A percentile compares a stretch with the other conserved stretches of the same genome.
phyloP scores from a whole-genome alignment of 139 green algal species.

The Spirogloea muscicola region DNA sequence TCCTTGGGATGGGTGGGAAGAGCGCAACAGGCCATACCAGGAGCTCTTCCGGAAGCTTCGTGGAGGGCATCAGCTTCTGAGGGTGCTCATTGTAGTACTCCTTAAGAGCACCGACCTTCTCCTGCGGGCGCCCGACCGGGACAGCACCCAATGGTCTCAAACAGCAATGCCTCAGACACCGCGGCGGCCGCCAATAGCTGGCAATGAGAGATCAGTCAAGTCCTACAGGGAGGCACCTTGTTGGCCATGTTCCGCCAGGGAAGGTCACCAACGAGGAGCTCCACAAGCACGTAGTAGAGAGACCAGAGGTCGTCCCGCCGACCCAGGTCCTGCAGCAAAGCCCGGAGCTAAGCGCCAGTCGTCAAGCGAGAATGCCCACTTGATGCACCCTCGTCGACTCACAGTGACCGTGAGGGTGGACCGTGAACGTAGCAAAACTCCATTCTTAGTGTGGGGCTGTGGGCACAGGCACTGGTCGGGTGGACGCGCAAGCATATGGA shows the following conservation, averaged over 20 bases:
- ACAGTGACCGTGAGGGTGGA: background rate
- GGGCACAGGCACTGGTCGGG: too few relatives aligned
- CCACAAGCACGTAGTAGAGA: constrained; percentile 81
- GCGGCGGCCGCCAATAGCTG: background rate
- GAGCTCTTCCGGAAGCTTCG: constrained; percentile 17
- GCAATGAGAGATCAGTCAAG: background rate
- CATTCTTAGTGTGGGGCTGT: background rate
- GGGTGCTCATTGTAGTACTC: constrained; percentile 24
- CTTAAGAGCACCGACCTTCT: constrained; percentile 34
- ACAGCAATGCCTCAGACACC: background rate
- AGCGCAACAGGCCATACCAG: background rate
- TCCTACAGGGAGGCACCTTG: constrained; percentile 20
- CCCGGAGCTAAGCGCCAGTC: background rate
- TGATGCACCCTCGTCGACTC: background rate
- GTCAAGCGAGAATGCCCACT: background rate
- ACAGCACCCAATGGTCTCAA: background rate
- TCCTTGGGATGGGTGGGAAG: background rate
- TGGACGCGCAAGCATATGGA: too few relatives aligned
- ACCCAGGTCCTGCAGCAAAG: constrained; percentile 40
- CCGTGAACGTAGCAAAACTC: background rate
- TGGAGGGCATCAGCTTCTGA: constrained; percentile 13
- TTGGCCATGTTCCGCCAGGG: constrained; percentile 50
- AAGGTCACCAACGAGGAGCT: constrained; percentile 63
- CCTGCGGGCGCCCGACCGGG: constrained; percentile 1
- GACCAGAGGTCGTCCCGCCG: constrained; percentile 85